A percentile compares a stretch with the other conserved stretches of the same genome.
Evolutionary conservation across 805 yeast genomes (phyloP).

Genomic region (Pichia rugopelliculosa): DNA sequence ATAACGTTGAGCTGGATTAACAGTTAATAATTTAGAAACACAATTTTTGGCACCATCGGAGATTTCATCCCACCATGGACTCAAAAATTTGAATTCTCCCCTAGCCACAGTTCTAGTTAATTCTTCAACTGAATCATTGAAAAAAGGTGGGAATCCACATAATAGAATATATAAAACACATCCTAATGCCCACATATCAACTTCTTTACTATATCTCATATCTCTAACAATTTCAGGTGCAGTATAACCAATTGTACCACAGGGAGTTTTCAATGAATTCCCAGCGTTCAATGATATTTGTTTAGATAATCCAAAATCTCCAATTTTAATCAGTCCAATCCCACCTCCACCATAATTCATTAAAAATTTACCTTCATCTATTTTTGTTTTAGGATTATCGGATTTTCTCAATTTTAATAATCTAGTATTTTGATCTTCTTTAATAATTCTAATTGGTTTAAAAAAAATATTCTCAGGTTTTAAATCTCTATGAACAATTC

Average conservation of each 20-base stretch:
- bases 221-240: slow-evolving; percentile 98
- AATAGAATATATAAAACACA: slow-evolving; percentile 88
- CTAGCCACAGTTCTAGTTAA: slow-evolving; percentile 73
- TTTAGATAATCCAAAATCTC: slow-evolving; percentile 93
- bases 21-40: slow-evolving; percentile 60
- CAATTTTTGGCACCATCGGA: slow-evolving; percentile 60
- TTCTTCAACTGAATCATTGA: slow-evolving; percentile 70
- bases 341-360: slow-evolving; percentile 89
- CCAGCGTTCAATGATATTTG: slow-evolving; percentile 72
- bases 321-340: slow-evolving; percentile 81
- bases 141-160: slow-evolving; percentile 98
- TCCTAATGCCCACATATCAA: slow-evolving; percentile 98
- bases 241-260: slow-evolving; percentile 97
- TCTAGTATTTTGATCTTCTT: slow-evolving; percentile 29
- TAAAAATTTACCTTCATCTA: slow-evolving; percentile 80
- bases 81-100: slow-evolving; percentile 67
- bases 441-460: slow-evolving; percentile 45
- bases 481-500: slow-evolving; percentile 77
- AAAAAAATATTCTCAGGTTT: slow-evolving; percentile 74
- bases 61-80: slow-evolving; percentile 90
- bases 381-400: slow-evolving; percentile 63
- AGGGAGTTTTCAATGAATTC: slow-evolving; percentile 76
- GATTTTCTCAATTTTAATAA: slow-evolving; percentile 40
- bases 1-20: slow-evolving; percentile 60
- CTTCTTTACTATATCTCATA: slow-evolving; percentile 85